phyloP scores from a whole-genome alignment of 441 rosid genomes.

The Geranium incanum region DNA sequence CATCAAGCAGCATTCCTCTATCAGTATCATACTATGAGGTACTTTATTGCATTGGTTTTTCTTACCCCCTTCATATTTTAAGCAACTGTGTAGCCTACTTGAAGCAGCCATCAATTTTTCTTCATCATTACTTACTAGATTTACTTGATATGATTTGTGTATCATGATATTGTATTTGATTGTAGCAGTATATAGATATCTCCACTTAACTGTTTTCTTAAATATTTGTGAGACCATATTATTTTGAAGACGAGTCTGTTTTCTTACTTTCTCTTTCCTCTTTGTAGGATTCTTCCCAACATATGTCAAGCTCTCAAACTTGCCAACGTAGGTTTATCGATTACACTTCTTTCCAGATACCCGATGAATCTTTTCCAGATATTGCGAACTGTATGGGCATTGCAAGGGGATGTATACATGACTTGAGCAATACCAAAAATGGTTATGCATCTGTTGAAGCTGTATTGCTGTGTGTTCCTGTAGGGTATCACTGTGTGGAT shows the following conservation, averaged over 20 bases:
- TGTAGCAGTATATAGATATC: neutral
- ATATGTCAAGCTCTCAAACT: slow-evolving; percentile 30
- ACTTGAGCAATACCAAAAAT: slow-evolving; percentile 27
- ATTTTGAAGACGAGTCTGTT: slow-evolving; percentile 1
- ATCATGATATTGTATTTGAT: neutral
- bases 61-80: neutral
- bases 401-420: slow-evolving; percentile 51
- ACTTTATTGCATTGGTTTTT: slow-evolving; percentile 9
- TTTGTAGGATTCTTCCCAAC: slow-evolving; percentile 37
- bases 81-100: neutral
- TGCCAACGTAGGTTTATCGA: slow-evolving; percentile 40
- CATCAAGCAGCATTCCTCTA: slow-evolving; percentile 41
- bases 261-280: slow-evolving; percentile 14
- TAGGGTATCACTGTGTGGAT: slow-evolving; percentile 61
- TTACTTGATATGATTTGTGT: neutral
- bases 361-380: slow-evolving; percentile 41
- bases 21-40: slow-evolving; percentile 83
- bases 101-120: neutral
- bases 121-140: neutral
- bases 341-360: slow-evolving; percentile 66
- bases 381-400: slow-evolving; percentile 57
- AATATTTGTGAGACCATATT: neutral
- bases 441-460: slow-evolving; percentile 56
- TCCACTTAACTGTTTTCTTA: neutral
- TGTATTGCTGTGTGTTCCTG: slow-evolving; percentile 53